Conservation (phyloP, 225 moss, liverwort and hornwort genomes). For the Straminergon stramineum region DNA sequence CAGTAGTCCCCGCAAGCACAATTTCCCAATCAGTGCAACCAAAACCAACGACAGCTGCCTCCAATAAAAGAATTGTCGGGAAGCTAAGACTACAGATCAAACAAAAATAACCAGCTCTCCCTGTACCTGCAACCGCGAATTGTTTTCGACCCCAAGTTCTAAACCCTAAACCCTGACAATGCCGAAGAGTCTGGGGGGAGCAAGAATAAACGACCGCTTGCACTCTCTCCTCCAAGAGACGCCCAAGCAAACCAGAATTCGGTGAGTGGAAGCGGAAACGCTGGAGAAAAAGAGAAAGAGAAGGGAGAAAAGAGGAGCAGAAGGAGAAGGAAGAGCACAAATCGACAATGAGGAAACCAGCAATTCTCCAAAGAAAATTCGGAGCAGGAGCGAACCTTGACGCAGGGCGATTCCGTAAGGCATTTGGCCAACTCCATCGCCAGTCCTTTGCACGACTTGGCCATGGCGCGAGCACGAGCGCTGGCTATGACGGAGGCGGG, state of each 20-base stretch:
- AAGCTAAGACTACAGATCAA: not conserved
- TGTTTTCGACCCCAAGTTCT: not conserved
- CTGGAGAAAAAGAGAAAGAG: not conserved
- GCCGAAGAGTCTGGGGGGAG: not conserved
- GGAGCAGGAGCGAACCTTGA: slow-evolving; percentile 19
- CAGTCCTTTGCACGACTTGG: slow-evolving; percentile 97
- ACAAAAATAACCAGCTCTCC: not conserved
- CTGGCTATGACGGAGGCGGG: slow-evolving; percentile 5
- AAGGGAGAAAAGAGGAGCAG: not conserved
- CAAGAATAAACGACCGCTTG: not conserved
- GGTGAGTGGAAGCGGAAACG: not conserved
- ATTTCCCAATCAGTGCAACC: not conserved
- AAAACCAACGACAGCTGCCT: not conserved
- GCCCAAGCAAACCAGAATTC: not conserved
- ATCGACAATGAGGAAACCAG: not conserved
- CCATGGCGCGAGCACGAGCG: slow-evolving; percentile 19
- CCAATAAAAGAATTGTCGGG: not conserved
- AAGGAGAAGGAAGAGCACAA: not conserved
- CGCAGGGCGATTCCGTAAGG: slow-evolving; percentile 74
- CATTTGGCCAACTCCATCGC: slow-evolving; percentile 96
- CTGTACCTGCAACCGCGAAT: not conserved
- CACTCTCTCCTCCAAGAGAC: not conserved
- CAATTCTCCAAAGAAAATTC: too few relatives aligned
- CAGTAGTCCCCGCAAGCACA: not conserved
- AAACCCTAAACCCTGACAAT: slow-evolving; percentile 21